Evolutionary conservation across 78 protist species (phyloP), one percentile per base, ranked within the genome.

Genomic region (Capsaspora owczarzaki): DNA sequence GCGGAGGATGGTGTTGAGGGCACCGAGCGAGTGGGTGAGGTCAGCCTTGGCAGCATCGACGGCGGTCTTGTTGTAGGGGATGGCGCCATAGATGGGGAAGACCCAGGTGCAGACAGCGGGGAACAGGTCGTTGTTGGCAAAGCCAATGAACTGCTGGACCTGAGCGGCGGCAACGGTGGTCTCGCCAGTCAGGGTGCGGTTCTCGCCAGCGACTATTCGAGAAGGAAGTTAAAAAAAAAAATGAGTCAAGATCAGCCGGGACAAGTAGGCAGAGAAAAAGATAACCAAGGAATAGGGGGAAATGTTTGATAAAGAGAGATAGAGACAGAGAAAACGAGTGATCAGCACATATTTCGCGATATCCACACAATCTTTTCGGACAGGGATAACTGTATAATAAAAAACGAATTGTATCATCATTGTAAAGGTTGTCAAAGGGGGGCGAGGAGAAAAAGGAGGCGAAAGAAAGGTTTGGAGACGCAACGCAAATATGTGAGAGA

Each of bases 71-170:
- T 43, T 63, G 86, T 49, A 68, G 53, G 43, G 53, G 66, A 66
- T 8, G 82, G 33, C 66, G 74, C 87, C 89, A 33, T 82, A 51
- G 87, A 84, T 51, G 49, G 89, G 85, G 81, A 70, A 81, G 46
- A 92, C 31, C 88, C 89, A 81, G 23, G 63, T 51, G 33, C 46
- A 12, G 79, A 38, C 61, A 25, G 81, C 31, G 44, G 78, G 53
- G 69, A 51, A 81, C 70, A 92, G 35, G 83, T 92, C 92, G 81
- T 68, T 68, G 80, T 82, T n/a, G 70, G 85, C 84, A 72, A 70
- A 87, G 77, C 79, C 83, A n/a, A 92, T 37, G 90, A 90, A 92
- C 81, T 79, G 87, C 85, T 85, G 87, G 46, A 84, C 76, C 78
- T 72, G 84, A 23, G 88, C 75, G 23, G 84, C 72, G 78, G 84